Evolutionary conservation across 1,284 basidiomycete genomes (phyloP).

Genomic region (Rugosomyces carneus): DNA sequence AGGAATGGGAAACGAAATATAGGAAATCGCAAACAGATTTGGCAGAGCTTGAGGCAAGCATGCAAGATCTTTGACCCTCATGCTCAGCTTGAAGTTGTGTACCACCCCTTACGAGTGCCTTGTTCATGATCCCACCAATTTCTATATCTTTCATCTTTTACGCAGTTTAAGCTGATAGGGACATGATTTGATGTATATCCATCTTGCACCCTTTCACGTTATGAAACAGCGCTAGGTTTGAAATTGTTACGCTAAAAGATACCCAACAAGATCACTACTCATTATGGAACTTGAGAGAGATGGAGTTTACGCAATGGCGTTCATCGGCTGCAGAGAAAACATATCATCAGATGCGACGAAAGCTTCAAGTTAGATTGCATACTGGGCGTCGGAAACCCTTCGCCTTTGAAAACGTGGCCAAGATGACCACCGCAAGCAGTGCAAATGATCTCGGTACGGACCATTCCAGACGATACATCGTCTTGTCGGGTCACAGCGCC

Average conservation of each 20-base stretch:
- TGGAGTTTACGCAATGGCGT: conserved; percentile 87
- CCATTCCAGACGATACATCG: conserved; percentile 51
- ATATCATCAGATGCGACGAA: not conserved
- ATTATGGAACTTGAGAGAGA: conserved; percentile 76
- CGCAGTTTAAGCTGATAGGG: conserved; percentile 11
- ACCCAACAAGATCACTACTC: conserved; percentile 37
- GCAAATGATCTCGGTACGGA: conserved; percentile 74
- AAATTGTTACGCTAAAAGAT: no score
- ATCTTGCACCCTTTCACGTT: not conserved
- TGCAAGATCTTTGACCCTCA: conserved; percentile 69
- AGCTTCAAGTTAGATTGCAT: conserved; percentile 20
- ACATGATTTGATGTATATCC: conserved; percentile 8
- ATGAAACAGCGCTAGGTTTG: not conserved
- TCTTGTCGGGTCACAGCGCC: conserved; percentile 79
- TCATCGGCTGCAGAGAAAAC: conserved; percentile 59
- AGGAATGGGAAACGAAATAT: conserved; percentile 79
- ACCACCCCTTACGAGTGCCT: conserved; percentile 8
- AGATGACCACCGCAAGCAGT: conserved; percentile 86
- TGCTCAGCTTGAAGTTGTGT: conserved; percentile 7
- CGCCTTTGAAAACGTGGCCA: conserved; percentile 92
- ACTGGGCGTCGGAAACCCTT: conserved; percentile 75
- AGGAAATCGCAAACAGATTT: conserved; percentile 77
- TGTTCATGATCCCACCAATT: conserved; percentile 13
- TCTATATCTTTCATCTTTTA: conserved; percentile 9
- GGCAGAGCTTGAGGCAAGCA: conserved; percentile 79